phyloP scores from a whole-genome alignment of 2,329 filamentous ascomycete species.

The Ascocoryne sarcoides region DNA sequence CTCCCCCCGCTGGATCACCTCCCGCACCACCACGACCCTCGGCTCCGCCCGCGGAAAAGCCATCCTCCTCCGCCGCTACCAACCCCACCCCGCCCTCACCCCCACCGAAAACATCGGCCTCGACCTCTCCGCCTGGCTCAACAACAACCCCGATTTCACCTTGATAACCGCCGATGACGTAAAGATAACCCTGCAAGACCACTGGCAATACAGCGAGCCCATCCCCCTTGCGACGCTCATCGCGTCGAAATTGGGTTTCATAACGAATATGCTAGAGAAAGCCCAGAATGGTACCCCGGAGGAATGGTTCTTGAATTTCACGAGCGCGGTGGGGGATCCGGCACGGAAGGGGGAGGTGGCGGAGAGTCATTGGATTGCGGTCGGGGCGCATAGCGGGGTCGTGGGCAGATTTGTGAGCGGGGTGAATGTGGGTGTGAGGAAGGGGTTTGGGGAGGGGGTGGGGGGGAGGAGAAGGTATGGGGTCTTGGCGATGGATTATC shows the following conservation, averaged over 20 bases:
- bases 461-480: conserved; percentile 23
- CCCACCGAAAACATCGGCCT: conserved; percentile 28
- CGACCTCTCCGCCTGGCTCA: conserved; percentile 44
- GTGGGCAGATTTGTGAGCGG: conserved; percentile 34
- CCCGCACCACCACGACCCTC: conserved; percentile 49
- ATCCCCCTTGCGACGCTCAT: conserved; percentile 33
- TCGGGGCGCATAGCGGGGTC: conserved; percentile 35
- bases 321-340: conserved; percentile 33
- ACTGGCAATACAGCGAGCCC: conserved; percentile 35
- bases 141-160: conserved; percentile 54
- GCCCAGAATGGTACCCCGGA: conserved; percentile 21
- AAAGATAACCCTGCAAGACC: conserved; percentile 37
- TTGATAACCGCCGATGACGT: conserved; percentile 33
- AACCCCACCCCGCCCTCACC: conserved; percentile 34
- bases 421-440: conserved; percentile 33
- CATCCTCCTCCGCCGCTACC: conserved; percentile 58
- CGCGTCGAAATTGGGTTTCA: conserved; percentile 31
- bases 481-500: conserved; percentile 21
- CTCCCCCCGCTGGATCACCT: conserved; percentile 49
- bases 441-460: conserved; percentile 23
- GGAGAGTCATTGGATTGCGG: conserved; percentile 37
- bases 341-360: conserved; percentile 31
- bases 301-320: conserved; percentile 36
- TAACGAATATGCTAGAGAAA: conserved; percentile 31
- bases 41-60: conserved; percentile 58